Base-by-base conservation (phyloP, 805 yeast species). In the Candida silvicultrix region DNA sequence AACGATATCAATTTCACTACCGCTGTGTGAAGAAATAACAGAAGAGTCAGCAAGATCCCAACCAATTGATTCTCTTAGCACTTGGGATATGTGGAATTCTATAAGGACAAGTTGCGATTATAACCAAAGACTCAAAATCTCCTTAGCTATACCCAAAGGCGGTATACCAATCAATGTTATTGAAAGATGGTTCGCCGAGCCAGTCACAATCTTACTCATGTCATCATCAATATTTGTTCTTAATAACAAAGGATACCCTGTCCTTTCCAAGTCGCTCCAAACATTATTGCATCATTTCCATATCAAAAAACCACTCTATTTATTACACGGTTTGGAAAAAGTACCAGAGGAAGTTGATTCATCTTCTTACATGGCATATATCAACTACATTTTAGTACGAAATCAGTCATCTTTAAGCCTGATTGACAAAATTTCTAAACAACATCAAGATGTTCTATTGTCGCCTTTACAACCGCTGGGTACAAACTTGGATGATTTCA, bases 1-100 rank as follows among this genome's bases (percentile, higher is more conserved):
- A 3, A 48, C 52, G 44, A 65, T 71, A 10, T 73, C 81, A 2
- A 70, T 73, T 2, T 74, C 84, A 29, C 45, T 71, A 54, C 75
- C 79, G 8, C 64, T 75, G 15, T 75, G 70, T 48, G 81, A 77
- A 47, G 80, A 76, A 41, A 52, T 56, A 3, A 28, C 31, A 28
- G 37, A 44, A 15, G 40, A 19, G 1, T 55, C 65, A 4, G 57
- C 58, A 32, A 22, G 50, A 1, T 47, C 56, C 9, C 57, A 62
- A 19, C 54, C 56, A 8, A 53, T 68, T 16, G 80, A 76, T 54
- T 64, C 71, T 9, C 60, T 83, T 29, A 78, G 83, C 3, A 80
- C 85, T 2, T 84, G 90, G 90, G 86, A 81, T 45, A 72, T 81
- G 53, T 84, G 90, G 90, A 79, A 83, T 52, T 71, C 84, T 1